Base-by-base conservation (phyloP, 352 stramenopile genomes). In the Globisporangium spinosum region DNA sequence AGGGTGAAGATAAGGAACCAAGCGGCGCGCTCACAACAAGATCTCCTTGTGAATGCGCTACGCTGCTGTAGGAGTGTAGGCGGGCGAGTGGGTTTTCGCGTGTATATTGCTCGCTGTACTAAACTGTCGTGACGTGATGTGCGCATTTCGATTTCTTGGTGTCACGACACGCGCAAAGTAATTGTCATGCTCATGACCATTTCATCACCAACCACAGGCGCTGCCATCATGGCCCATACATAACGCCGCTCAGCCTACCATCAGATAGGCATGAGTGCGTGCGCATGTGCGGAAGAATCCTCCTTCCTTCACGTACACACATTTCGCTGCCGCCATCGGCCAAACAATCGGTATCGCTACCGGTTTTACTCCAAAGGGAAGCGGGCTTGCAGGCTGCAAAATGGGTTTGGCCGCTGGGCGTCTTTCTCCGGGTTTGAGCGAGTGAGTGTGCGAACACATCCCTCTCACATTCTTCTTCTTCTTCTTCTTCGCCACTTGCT, bases 291-390 rank as follows among this genome's bases (percentile, higher is more conserved):
- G 6, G 49, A 25, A 29, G 43, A 8, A 51, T 45, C 22, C 27
- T 55, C 6, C n/a, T 27, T 58, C 17, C 55, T 15, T n/a, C 55
- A 20, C 20, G 6, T 25, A 25, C 55, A 59, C 54, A 25, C 54
- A 40, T 29, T 34, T 32, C 20, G 9, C 32, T 61, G 10, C 56
- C n/a, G 10, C 17, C 34, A 61, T 34, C 29, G 32, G 3, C 20
- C 20, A 40, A 62, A 49, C 32, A 62, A 62, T 62, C 64, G 64
- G 64, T 69, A 69, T 64, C 56, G 40, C 40, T 69, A 64, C 64
- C 64, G 64, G 64, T 69, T 64, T 69, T 69, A 51, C 43, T 51
- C 17, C 17, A 51, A 51, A n/a, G 40, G 15, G 15, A 49, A 51
- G 43, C 13, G 58, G 20, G 49, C 27, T 60, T 60, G 9, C 27